Evolutionary conservation across 2,329 filamentous ascomycete genomes (phyloP).

Genomic region (Gyromitra esculenta): DNA sequence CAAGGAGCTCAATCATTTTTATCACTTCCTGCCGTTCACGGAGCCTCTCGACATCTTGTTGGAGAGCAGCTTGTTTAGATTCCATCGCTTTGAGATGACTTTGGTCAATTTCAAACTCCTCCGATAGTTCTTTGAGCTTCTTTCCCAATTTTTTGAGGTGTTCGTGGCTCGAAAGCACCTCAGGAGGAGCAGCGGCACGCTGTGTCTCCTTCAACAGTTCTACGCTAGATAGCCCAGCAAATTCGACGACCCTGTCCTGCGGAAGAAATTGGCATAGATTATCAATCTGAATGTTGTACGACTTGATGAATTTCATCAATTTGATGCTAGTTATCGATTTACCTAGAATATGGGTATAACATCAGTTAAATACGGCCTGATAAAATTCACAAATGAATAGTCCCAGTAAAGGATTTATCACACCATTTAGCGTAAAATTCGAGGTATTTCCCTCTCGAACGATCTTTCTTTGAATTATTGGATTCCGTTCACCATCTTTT

Average conservation of each 20-base stretch:
- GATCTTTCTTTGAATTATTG: constrained; percentile 78
- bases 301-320: constrained; percentile 73
- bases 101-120: constrained; percentile 68
- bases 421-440: constrained; percentile 79
- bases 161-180: constrained; percentile 82
- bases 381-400: neutral
- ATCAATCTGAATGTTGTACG: constrained; percentile 91
- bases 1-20: constrained; percentile 71
- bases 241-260: constrained; percentile 94
- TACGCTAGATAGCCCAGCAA: constrained; percentile 82
- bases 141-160: constrained; percentile 76
- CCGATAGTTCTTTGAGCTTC: constrained; percentile 72
- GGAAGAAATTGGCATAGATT: constrained; percentile 97
- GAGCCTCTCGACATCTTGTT: constrained; percentile 83
- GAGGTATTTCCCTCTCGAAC: constrained; percentile 82
- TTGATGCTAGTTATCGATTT: constrained; percentile 65
- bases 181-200: constrained; percentile 81
- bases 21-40: constrained; percentile 77
- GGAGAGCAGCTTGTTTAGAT: constrained; percentile 76
- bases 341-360: constrained; percentile 11
- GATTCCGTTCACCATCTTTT: constrained; percentile 70
- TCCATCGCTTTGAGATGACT: constrained; percentile 75
- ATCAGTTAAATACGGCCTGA: neutral
- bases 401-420: neutral
- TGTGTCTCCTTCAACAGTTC: constrained; percentile 87